Conservation (phyloP, 306 rosid species). For the Delonix regia region DNA sequence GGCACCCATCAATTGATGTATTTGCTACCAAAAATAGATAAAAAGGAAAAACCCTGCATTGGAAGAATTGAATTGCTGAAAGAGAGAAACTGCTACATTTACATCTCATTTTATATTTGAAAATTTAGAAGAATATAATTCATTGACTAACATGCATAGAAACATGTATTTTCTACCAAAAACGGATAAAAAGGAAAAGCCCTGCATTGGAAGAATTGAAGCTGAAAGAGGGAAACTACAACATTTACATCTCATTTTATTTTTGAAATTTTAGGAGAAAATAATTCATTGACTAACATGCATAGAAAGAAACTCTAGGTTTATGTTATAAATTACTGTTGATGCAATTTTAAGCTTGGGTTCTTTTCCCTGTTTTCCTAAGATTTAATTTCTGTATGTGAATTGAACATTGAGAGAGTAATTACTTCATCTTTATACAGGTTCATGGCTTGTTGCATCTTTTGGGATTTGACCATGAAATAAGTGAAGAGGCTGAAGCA, state of each 20-base stretch:
- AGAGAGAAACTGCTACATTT: constrained; percentile 4
- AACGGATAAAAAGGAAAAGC: not conserved
- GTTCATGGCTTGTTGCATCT: constrained; percentile 95
- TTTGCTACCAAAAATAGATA: not conserved
- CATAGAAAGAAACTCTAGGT: not conserved
- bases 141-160: not conserved
- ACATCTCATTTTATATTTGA: not conserved
- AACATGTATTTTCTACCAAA: constrained; percentile 1
- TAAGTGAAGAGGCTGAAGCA: constrained; percentile 79
- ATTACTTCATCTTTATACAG: constrained; percentile 44
- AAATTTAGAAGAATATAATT: not conserved
- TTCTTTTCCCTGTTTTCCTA: not conserved
- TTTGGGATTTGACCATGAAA: constrained; percentile 89
- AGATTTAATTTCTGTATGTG: not conserved
- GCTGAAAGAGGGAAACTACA: constrained; percentile 13
- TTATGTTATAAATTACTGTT: not conserved
- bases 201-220: constrained; percentile 26
- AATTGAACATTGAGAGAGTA: constrained; percentile 34
- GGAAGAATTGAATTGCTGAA: constrained; percentile 26
- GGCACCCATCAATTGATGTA: not conserved
- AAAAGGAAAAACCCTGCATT: not conserved
- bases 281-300: constrained; percentile 2
- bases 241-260: not conserved
- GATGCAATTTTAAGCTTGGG: not conserved
- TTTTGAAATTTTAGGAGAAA: constrained; percentile 10